Percentiles rank a stretch among this genome's conserved stretches.
These are phyloP conservation scores for Pestalotiopsis fici DNA, from an alignment of 2,329 filamentous ascomycete species.

Conservation along the genomic window DNA sequence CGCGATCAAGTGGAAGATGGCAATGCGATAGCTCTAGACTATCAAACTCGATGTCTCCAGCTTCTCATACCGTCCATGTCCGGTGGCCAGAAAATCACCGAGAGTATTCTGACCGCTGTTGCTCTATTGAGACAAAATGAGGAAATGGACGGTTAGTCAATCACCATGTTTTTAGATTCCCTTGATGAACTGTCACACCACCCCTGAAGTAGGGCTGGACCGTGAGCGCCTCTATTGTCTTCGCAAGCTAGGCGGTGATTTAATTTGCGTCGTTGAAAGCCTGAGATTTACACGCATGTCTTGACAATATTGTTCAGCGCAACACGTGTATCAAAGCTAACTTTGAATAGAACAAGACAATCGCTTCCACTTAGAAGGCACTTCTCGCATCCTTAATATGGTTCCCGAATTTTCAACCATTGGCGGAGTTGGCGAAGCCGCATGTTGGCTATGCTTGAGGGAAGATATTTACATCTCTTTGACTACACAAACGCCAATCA, in stretches of 20 bases:
- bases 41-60: constrained; percentile 1
- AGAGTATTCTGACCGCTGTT: neutral
- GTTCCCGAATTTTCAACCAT: constrained; percentile 1
- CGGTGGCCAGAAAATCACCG: neutral
- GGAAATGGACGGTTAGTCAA: constrained; percentile 4
- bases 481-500: constrained; percentile 1
- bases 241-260: neutral
- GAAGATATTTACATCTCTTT: constrained; percentile 3
- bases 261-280: neutral
- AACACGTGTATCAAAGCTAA: neutral
- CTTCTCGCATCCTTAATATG: constrained; percentile 4
- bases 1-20: neutral
- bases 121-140: constrained; percentile 5
- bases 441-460: constrained; percentile 2
- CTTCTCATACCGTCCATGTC: constrained; percentile 5
- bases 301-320: neutral
- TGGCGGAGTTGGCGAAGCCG: constrained; percentile 1
- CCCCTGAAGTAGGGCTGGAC: neutral
- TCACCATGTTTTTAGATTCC: neutral
- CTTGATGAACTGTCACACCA: neutral
- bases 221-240: neutral
- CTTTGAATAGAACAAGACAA: neutral
- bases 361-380: constrained; percentile 1
- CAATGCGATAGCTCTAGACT: neutral
- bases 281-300: neutral